These are phyloP conservation scores for Blastobotrys niveus DNA, from an alignment of 1,139 yeast genomes.

Conservation along the genomic window DNA sequence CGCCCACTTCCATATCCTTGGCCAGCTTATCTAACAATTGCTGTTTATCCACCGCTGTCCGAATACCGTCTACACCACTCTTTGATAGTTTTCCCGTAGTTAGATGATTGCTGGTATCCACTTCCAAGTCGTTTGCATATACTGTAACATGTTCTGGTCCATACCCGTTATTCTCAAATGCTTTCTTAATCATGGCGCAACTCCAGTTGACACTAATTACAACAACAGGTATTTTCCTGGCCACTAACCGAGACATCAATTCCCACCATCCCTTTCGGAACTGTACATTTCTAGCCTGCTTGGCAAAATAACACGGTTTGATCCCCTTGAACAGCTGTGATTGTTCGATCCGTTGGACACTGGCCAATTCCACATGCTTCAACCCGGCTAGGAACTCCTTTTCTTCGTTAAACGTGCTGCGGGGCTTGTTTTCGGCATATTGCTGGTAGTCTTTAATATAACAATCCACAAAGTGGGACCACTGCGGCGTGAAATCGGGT, in stretches of 20 bases:
- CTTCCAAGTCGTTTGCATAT: slow-evolving; percentile 46
- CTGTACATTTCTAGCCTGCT: slow-evolving; percentile 38
- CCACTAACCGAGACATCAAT: slow-evolving; percentile 35
- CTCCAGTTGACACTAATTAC: slow-evolving; percentile 68
- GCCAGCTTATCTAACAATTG: background rate
- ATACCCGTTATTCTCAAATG: slow-evolving; percentile 37
- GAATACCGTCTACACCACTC: slow-evolving; percentile 24
- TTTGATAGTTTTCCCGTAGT: slow-evolving; percentile 38
- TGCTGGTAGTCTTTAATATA: slow-evolving; percentile 41
- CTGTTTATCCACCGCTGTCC: slow-evolving; percentile 57
- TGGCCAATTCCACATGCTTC: slow-evolving; percentile 45
- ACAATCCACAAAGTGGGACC: slow-evolving; percentile 43
- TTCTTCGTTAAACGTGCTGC: slow-evolving; percentile 38
- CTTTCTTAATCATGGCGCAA: slow-evolving; percentile 42
- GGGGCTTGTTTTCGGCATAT: slow-evolving; percentile 19
- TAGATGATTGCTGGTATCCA: slow-evolving; percentile 29
- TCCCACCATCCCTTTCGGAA: slow-evolving; percentile 44
- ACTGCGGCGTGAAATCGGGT: slow-evolving; percentile 38
- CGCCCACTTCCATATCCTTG: too few relatives aligned
- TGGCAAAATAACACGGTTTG: slow-evolving; percentile 31
- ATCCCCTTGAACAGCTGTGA: slow-evolving; percentile 45
- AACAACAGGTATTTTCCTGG: slow-evolving; percentile 36
- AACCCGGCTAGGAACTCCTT: slow-evolving; percentile 43
- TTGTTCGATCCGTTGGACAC: slow-evolving; percentile 44
- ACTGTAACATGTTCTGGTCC: slow-evolving; percentile 21